Base-by-base conservation (phyloP, 768 basidiomycete species). In the Boletus rubroflammeus region DNA sequence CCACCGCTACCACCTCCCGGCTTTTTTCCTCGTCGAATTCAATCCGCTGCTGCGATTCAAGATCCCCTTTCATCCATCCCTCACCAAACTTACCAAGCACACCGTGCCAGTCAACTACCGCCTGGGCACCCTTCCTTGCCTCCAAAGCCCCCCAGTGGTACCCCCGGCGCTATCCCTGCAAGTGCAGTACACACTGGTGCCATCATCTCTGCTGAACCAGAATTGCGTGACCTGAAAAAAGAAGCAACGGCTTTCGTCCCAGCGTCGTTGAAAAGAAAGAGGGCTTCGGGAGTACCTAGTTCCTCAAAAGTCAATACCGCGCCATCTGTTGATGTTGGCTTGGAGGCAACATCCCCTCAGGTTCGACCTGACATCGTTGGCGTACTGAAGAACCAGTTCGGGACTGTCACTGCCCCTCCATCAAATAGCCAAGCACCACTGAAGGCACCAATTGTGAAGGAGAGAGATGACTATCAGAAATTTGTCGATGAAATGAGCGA, bases 181-280 rank as follows among this genome's bases (percentile, higher is more conserved):
- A 29, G 50, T 42, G 57, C 75, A 15, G 70, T 71, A 15, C 65
- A 68, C 2, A 73, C 75, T 23, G 73, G 81, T 7, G 92, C 90
- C 2, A 88, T 82, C 2, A 85, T 98, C 48, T 86, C 82, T 21
- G 93, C 94, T 3, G 92, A 77, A 42, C 93, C 97, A 5, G 80
- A 93, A 66, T 72, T 99, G 47, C 88, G 96, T 14, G 93, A 99
- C 71, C 77, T 98, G 56, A 93, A 94, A 75, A 94, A 93, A 71
- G 97, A 99, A 69, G 88, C 90, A 9, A 96, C 93, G 1, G 84
- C 90, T 0, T 98, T 99, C 63, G 83, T 98, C 5, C 97, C 97
- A 4, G 68, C 85, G 2, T 77, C 88, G 3, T 72, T 96, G 48
- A 92, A 91, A 70, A 82, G 90, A 44, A 93, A 88, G 71, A 86